These are phyloP conservation scores for Dunaliella salina DNA, from an alignment of 163 green algal genomes.

Conservation along the genomic window DNA sequence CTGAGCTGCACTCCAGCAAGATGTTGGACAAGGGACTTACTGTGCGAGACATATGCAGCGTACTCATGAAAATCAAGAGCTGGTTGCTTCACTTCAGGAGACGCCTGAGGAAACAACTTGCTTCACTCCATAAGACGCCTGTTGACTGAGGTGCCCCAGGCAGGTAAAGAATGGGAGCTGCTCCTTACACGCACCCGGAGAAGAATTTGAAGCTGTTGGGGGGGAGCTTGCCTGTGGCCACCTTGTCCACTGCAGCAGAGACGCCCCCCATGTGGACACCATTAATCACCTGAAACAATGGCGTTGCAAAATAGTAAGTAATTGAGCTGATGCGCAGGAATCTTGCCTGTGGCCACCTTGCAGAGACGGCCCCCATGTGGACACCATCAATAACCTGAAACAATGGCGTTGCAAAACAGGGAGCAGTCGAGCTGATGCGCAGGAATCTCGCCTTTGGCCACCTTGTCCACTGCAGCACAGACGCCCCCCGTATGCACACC, in stretches of 20 bases:
- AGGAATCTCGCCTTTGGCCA: too few relatives aligned
- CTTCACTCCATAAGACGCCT: background rate
- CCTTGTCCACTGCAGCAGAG: slow-evolving; percentile 16
- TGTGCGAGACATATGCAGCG: background rate
- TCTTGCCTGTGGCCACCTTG: too few relatives aligned
- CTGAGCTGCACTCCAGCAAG: background rate
- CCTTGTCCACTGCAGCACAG: too few relatives aligned
- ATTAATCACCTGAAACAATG: slow-evolving; percentile 6
- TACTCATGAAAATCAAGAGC: background rate
- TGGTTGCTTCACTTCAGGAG: background rate
- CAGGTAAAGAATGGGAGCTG: background rate
- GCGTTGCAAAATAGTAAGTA: too few relatives aligned
- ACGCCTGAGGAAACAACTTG: background rate
- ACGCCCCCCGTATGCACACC: too few relatives aligned
- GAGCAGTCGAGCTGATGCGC: too few relatives aligned
- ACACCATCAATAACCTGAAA: too few relatives aligned
- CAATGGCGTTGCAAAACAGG: too few relatives aligned
- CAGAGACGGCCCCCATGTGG: too few relatives aligned
- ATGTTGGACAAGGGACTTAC: background rate
- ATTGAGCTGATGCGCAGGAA: too few relatives aligned
- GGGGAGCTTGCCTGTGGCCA: slow-evolving; percentile 14
- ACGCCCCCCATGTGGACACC: slow-evolving; percentile 34
- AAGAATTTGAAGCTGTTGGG: slow-evolving; percentile 33
- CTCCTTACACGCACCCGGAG: background rate
- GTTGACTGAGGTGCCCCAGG: background rate